Evolutionary conservation across 139 green algal genomes (phyloP).

Genomic region (Chlamydomonas sphaeroides): DNA sequence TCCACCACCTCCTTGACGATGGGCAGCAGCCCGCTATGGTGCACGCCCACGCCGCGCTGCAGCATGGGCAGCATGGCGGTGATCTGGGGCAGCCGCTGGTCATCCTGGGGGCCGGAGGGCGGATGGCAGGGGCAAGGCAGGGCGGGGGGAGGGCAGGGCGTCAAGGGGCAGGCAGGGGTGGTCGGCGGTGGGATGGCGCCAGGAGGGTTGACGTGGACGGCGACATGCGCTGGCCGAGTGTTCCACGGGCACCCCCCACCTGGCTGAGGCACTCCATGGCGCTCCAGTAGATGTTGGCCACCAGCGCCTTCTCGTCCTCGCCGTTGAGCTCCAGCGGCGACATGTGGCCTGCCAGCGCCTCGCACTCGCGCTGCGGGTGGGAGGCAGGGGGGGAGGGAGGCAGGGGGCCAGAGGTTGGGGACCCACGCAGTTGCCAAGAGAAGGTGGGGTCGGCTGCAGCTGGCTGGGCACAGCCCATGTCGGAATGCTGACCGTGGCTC

Average conservation of each 20-base stretch:
- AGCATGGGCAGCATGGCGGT: slow-evolving; percentile 84
- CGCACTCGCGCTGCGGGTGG: slow-evolving; percentile 50
- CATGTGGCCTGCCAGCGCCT: slow-evolving; percentile 75
- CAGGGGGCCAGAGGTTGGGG: not conserved
- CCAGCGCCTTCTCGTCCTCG: slow-evolving; percentile 76
- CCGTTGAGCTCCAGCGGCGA: slow-evolving; percentile 67
- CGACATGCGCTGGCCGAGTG: no score
- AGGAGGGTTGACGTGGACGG: no score
- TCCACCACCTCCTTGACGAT: slow-evolving; percentile 97
- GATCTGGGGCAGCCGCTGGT: slow-evolving; percentile 69
- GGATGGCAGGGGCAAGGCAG: not conserved
- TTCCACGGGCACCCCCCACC: not conserved
- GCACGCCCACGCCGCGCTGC: slow-evolving; percentile 81
- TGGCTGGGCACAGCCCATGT: no score
- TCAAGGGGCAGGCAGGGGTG: no score
- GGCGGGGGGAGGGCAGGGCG: no score
- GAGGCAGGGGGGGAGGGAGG: not conserved
- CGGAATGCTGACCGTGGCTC: no score
- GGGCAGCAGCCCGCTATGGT: slow-evolving; percentile 89
- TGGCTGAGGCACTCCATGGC: slow-evolving; percentile 70
- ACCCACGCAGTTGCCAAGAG: no score
- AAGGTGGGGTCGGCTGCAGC: no score
- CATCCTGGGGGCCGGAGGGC: slow-evolving; percentile 55
- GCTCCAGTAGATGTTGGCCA: slow-evolving; percentile 71
- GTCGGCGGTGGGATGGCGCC: no score